Conservation (phyloP, 2,329 filamentous ascomycete species). For the Ophiosphaerella narmari region DNA sequence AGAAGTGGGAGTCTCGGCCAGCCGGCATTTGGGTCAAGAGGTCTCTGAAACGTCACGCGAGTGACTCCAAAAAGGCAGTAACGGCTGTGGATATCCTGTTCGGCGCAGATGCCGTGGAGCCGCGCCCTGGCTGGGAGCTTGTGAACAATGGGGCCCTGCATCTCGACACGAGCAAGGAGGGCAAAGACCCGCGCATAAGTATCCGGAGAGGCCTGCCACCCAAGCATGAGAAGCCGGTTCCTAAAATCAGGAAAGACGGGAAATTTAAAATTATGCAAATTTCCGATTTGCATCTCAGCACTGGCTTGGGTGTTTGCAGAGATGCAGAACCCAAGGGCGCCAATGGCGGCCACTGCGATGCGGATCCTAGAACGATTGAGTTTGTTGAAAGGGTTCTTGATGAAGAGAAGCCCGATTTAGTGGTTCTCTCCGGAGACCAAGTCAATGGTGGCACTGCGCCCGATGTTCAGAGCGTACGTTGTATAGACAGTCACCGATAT, state of each 20-base stretch:
- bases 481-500: neutral
- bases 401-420: conserved; percentile 90
- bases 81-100: conserved; percentile 87
- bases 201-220: conserved; percentile 72
- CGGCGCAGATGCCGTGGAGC: conserved; percentile 88
- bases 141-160: conserved; percentile 68
- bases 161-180: conserved; percentile 65
- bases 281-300: conserved; percentile 92
- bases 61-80: conserved; percentile 74
- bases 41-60: conserved; percentile 71
- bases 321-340: conserved; percentile 78
- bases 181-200: conserved; percentile 74
- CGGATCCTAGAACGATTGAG: conserved; percentile 87
- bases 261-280: conserved; percentile 98
- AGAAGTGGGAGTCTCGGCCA: conserved; percentile 77
- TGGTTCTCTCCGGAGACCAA: conserved; percentile 91
- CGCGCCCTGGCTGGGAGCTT: conserved; percentile 81
- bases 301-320: conserved; percentile 81
- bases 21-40: conserved; percentile 83
- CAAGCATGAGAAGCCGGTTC: conserved; percentile 70
- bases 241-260: conserved; percentile 82
- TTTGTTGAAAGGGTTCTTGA: conserved; percentile 84
- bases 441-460: conserved; percentile 92
- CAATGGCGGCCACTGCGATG: conserved; percentile 80
- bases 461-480: conserved; percentile 79